These are phyloP conservation scores for Sarocladium kiliense DNA, from an alignment of 2,329 filamentous ascomycete genomes.

Conservation along the genomic window DNA sequence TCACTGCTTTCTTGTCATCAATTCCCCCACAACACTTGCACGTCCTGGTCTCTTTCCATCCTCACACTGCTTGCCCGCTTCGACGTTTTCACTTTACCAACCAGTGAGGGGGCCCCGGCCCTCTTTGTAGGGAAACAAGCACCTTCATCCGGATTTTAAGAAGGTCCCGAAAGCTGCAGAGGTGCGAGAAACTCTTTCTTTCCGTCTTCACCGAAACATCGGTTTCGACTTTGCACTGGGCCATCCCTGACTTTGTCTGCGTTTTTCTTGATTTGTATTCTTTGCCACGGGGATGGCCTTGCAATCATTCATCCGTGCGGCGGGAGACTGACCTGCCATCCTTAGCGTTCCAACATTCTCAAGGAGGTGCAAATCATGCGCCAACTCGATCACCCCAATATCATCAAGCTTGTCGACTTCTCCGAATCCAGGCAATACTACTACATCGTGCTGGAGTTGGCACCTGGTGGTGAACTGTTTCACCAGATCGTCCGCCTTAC, in stretches of 20 bases:
- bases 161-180: conserved; percentile 93
- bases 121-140: conserved; percentile 70
- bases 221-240: conserved; percentile 12
- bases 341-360: conserved; percentile 90
- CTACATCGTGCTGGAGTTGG: conserved; percentile 93
- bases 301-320: conserved; percentile 6
- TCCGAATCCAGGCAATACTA: conserved; percentile 93
- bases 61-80: conserved; percentile 11
- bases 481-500: conserved; percentile 97
- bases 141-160: conserved; percentile 94
- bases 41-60: conserved; percentile 12
- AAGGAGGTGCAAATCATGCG: conserved; percentile 99
- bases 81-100: conserved; percentile 41
- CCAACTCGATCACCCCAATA: conserved; percentile 91
- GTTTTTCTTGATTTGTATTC: conserved; percentile 15
- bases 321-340: conserved; percentile 20
- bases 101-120: conserved; percentile 33
- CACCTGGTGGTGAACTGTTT: conserved; percentile 92
- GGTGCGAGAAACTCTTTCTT: conserved; percentile 62
- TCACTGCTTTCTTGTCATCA: conserved; percentile 19
- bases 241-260: conserved; percentile 21
- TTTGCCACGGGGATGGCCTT: conserved; percentile 16
- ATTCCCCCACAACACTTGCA: not conserved
- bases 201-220: conserved; percentile 16
- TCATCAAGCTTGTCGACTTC: conserved; percentile 90